Conservation (phyloP, 441 rosid genomes). For the Flueggea neowawraea region DNA sequence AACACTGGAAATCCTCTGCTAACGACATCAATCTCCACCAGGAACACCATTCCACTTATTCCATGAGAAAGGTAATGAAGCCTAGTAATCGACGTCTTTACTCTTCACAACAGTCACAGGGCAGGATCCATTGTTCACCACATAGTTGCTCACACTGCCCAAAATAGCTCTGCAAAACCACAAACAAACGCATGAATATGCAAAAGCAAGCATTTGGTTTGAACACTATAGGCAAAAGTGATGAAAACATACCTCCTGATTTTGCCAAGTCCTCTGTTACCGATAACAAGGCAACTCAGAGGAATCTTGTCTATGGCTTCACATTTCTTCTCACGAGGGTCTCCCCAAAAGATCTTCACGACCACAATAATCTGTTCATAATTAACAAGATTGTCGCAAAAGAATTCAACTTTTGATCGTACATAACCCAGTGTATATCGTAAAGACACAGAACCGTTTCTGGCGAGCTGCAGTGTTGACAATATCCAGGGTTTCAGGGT, state of each 20-base stretch:
- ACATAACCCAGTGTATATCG: not conserved
- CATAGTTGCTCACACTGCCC: slow-evolving; percentile 96
- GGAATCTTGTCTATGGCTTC: slow-evolving; percentile 81
- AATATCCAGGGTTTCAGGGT: slow-evolving; percentile 71
- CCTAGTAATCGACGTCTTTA: slow-evolving; percentile 21
- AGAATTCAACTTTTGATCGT: not conserved
- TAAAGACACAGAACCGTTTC: slow-evolving; percentile 40
- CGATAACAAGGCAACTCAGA: slow-evolving; percentile 70
- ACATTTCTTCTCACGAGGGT: slow-evolving; percentile 84
- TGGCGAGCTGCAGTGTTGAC: slow-evolving; percentile 46
- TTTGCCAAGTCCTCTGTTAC: slow-evolving; percentile 91
- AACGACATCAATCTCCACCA: slow-evolving; percentile 7
- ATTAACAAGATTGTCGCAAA: not conserved
- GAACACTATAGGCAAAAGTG: not conserved
- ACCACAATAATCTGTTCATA: slow-evolving; percentile 55
- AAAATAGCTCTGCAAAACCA: slow-evolving; percentile 59
- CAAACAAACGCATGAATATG: not conserved
- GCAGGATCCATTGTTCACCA: slow-evolving; percentile 74
- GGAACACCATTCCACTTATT: slow-evolving; percentile 16
- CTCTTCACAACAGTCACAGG: slow-evolving; percentile 88
- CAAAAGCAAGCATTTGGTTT: not conserved
- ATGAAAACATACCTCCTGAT: slow-evolving; percentile 56
- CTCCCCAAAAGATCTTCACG: slow-evolving; percentile 89
- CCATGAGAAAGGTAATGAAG: not conserved
- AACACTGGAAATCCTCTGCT: slow-evolving; percentile 2